Conservation (phyloP, 495 filamentous ascomycete genomes). For the Aspergillus kassunensis region DNA sequence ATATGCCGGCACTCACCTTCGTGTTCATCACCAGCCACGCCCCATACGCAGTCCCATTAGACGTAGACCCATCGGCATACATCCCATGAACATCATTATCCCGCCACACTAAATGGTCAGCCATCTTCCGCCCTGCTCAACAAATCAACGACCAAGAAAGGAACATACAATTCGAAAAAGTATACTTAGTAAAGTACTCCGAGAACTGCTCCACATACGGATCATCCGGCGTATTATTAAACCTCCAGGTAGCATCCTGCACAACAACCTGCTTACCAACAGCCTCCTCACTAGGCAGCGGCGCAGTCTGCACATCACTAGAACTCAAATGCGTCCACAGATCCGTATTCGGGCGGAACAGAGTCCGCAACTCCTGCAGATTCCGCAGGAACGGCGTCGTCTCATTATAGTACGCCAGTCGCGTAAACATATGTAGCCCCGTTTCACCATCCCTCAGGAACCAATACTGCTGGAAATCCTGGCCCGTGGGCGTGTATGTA, state of each 20-base stretch:
- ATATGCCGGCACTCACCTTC: constrained; percentile 26
- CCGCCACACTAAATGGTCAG: constrained; percentile 35
- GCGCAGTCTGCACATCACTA: constrained; percentile 47
- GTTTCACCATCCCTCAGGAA: constrained; percentile 54
- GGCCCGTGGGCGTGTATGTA: constrained; percentile 47
- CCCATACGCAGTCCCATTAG: constrained; percentile 47
- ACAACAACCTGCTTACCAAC: constrained; percentile 40
- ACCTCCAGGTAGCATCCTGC: constrained; percentile 55
- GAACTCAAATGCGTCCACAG: constrained; percentile 55
- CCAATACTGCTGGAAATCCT: constrained; percentile 55
- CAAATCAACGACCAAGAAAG: too few relatives aligned
- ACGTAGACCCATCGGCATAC: constrained; percentile 49
- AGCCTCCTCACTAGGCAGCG: constrained; percentile 45
- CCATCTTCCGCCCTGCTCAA: too few relatives aligned
- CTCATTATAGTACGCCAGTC: constrained; percentile 50
- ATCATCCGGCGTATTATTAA: constrained; percentile 48
- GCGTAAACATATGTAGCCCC: constrained; percentile 52
- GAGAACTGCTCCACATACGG: constrained; percentile 47
- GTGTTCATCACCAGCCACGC: constrained; percentile 58
- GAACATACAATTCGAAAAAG: constrained; percentile 40
- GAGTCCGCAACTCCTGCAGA: constrained; percentile 52
- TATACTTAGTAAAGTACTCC: constrained; percentile 59
- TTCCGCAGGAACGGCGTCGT: constrained; percentile 50
- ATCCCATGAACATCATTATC: constrained; percentile 52
- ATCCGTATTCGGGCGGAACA: constrained; percentile 50